These are phyloP conservation scores for Polychytrium aggregatum DNA, from an alignment of 192 early-diverging fungal genomes.

Conservation along the genomic window DNA sequence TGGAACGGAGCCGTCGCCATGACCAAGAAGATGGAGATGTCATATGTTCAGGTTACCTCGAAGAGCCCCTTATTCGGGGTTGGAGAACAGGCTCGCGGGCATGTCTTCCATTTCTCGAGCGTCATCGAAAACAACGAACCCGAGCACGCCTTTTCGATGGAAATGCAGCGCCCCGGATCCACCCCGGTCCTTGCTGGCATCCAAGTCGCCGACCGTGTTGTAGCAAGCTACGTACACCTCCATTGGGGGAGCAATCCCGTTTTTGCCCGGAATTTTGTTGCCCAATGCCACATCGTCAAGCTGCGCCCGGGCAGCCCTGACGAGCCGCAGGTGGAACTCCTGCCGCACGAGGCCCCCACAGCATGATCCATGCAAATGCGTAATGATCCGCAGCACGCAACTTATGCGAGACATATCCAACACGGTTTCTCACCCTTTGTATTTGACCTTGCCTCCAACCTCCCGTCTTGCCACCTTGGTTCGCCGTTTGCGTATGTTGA, in stretches of 20 bases:
- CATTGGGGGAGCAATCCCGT: constrained; percentile 8
- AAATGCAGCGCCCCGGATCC: constrained; percentile 1
- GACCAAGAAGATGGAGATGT: constrained; percentile 1
- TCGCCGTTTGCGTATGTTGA: no score
- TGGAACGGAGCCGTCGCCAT: not conserved
- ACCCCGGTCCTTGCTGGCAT: not conserved
- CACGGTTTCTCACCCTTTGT: no score
- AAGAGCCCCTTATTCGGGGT: not conserved
- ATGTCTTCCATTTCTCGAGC: constrained; percentile 6
- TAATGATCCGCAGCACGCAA: no score
- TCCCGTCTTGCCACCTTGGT: no score
- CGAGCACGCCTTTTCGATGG: not conserved
- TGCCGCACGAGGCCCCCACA: no score
- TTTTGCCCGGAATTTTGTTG: constrained; percentile 4
- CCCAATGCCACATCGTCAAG: no score
- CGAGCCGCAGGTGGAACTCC: no score
- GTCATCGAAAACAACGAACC: not conserved
- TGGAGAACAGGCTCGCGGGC: not conserved
- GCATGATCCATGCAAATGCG: no score
- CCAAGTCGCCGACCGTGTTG: not conserved
- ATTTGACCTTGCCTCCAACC: no score
- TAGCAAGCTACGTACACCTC: constrained; percentile 4
- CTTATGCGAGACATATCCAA: no score
- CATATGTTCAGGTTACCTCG: not conserved
- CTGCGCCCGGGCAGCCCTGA: no score